Evolutionary conservation across 495 filamentous ascomycete species (phyloP), one percentile per base, ranked within the genome.

Genomic region (Aspergillus kassunensis): DNA sequence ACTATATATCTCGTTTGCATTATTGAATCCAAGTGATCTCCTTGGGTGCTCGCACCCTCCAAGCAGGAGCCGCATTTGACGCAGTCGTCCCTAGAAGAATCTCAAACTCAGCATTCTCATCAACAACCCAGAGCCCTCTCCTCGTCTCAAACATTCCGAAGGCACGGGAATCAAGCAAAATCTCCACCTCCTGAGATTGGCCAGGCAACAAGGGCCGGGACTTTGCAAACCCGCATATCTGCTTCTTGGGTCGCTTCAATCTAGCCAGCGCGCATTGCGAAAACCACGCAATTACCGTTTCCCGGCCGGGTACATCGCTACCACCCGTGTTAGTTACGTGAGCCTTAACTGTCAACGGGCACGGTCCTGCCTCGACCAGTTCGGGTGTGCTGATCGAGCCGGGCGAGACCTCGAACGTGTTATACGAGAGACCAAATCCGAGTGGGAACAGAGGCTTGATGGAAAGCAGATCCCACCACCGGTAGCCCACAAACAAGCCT

Each of bases 401-500:
- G 4, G 31, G 10, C 3, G 41, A 27, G 21, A 44, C 11, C 1
- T 6, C 21, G 18, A 51, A 46, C 2, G 19, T 20, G 9, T 35
- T 89, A 68, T 91, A 92, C 49, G 78, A 84, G 39, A 93, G 68
- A 20, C 89, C 90, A 65, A 80, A 87, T 3, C 90, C 89, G 59
- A 93, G 93, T 62, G 86, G 67, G 84, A 93, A 49, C 81, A 80
- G 2, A 13, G 31, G 31, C 3, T 12, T 3, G 10, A 34, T 34
- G 4, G 4, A 4, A 4, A 34, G 31, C 6, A 34, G 31, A 15
- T 34, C 31, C 31, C 86, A 86, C n/a, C 78, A 71, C 35, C 89
- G 83, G 63, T 95, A 95, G 64, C 93, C 90, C 62, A 92, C 89
- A 67, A 90, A 90, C 19, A 84, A 72, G 18, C 87, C 89, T 60